These are phyloP conservation scores for Hypomyces perniciosus DNA, from an alignment of 2,329 filamentous ascomycete species.

Conservation along the genomic window DNA sequence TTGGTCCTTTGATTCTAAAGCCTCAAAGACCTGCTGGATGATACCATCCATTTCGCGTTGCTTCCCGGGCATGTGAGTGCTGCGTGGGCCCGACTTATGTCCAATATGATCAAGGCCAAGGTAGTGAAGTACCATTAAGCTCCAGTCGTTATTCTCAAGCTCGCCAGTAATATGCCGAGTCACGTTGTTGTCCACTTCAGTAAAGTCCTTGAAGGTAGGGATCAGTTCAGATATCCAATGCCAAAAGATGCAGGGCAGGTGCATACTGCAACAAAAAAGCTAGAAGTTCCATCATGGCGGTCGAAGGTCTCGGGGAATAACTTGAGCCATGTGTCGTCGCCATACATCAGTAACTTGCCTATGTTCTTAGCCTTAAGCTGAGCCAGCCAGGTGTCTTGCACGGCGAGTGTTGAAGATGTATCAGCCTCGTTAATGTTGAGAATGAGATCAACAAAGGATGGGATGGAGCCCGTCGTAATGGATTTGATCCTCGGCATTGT, in stretches of 20 bases:
- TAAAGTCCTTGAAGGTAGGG: slow-evolving; percentile 66
- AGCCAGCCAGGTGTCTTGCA: slow-evolving; percentile 92
- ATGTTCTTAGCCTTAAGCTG: slow-evolving; percentile 71
- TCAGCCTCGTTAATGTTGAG: slow-evolving; percentile 95
- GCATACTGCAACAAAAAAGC: slow-evolving; percentile 94
- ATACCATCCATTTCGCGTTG: slow-evolving; percentile 90
- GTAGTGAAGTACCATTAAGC: slow-evolving; percentile 90
- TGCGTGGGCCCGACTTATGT: slow-evolving; percentile 85
- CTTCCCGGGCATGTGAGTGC: slow-evolving; percentile 87
- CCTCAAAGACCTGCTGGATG: slow-evolving; percentile 67
- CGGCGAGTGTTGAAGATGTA: slow-evolving; percentile 77
- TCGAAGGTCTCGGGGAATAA: slow-evolving; percentile 86
- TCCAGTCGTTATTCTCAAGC: slow-evolving; percentile 75
- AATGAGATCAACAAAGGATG: slow-evolving; percentile 94
- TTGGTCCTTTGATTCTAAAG: slow-evolving; percentile 65
- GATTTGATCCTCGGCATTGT: slow-evolving; percentile 98
- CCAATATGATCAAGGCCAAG: slow-evolving; percentile 95
- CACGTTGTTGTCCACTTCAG: slow-evolving; percentile 95
- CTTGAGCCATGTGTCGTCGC: slow-evolving; percentile 97
- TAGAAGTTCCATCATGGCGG: slow-evolving; percentile 85
- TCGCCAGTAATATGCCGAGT: slow-evolving; percentile 81
- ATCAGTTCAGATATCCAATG: not conserved
- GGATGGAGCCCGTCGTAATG: slow-evolving; percentile 95
- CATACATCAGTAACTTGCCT: slow-evolving; percentile 87
- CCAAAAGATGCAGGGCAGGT: not conserved